phyloP scores from a whole-genome alignment of 1,284 basidiomycete species.

The Boletellus deceptivus region DNA sequence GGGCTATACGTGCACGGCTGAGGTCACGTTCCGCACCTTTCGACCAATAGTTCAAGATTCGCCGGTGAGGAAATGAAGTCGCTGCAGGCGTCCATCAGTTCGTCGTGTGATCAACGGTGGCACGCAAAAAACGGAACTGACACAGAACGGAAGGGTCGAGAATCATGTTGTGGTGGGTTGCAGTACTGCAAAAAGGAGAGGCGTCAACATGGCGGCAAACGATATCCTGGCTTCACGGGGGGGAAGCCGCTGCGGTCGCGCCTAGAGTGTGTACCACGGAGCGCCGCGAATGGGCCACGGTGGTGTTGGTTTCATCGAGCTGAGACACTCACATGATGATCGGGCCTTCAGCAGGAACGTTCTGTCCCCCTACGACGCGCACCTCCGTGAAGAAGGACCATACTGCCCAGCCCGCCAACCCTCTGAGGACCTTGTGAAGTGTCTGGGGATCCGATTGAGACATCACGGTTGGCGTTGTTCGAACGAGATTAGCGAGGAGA shows the following conservation, averaged over 20 bases:
- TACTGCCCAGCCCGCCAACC: constrained; percentile 70
- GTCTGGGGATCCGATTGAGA: constrained; percentile 40
- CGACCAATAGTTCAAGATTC: constrained; percentile 93
- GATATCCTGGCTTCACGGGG: background rate
- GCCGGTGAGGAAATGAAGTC: constrained; percentile 70
- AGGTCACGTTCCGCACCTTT: constrained; percentile 51
- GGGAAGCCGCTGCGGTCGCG: background rate
- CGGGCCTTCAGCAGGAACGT: constrained; percentile 81
- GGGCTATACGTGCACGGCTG: constrained; percentile 8
- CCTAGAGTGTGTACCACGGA: background rate
- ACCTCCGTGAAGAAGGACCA: constrained; percentile 86
- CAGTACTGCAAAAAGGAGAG: constrained; percentile 51
- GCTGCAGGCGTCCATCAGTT: constrained; percentile 43
- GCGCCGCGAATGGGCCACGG: constrained; percentile 1
- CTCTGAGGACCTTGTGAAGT: constrained; percentile 63
- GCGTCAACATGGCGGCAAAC: constrained; percentile 11
- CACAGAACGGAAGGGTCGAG: constrained; percentile 80
- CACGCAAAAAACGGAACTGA: constrained; percentile 41
- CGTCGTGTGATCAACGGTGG: constrained; percentile 13
- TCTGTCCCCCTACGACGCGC: constrained; percentile 79
- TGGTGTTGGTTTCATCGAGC: background rate
- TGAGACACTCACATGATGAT: constrained; percentile 76
- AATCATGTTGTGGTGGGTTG: constrained; percentile 92
- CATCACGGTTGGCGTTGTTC: constrained; percentile 10
- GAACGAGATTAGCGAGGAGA: constrained; percentile 6